Percentiles rank a stretch among this genome's conserved stretches.
phyloP scores from a whole-genome alignment of 345 rosid species.

The Firmiana major region DNA sequence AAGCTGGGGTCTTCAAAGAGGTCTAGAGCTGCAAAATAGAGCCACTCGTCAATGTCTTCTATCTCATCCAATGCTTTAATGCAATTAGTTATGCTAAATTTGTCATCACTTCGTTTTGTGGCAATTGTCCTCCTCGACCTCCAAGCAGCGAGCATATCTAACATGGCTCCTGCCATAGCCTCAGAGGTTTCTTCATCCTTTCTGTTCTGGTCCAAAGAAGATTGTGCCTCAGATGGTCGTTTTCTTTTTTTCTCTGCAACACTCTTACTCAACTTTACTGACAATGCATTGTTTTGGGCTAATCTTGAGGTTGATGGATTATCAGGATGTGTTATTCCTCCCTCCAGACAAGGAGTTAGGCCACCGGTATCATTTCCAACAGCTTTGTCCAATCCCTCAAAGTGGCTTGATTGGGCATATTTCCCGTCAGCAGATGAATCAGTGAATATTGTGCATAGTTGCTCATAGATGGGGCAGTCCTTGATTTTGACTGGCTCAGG shows the following conservation, averaged over 20 bases:
- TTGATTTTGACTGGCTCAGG: constrained; percentile 49
- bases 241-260: constrained; percentile 45
- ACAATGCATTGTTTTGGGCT: constrained; percentile 6
- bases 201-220: constrained; percentile 23
- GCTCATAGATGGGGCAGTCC: constrained; percentile 74
- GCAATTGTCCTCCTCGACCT: constrained; percentile 37
- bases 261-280: constrained; percentile 30
- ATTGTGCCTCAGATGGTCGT: constrained; percentile 34
- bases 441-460: constrained; percentile 62
- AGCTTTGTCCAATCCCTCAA: constrained; percentile 61
- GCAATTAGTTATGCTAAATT: constrained; percentile 56
- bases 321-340: constrained; percentile 24
- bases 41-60: constrained; percentile 42
- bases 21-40: constrained; percentile 64
- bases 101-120: constrained; percentile 25
- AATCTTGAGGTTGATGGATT: constrained; percentile 31
- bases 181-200: constrained; percentile 37
- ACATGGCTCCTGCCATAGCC: constrained; percentile 56
- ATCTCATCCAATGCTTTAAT: constrained; percentile 65
- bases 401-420: constrained; percentile 91
- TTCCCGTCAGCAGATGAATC: constrained; percentile 65
- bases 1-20: constrained; percentile 58
- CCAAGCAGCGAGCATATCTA: constrained; percentile 51
- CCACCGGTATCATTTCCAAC: constrained; percentile 25
- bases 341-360: constrained; percentile 26